These are phyloP conservation scores for Periglandula ipomoeae DNA, from an alignment of 2,329 filamentous ascomycete genomes.

Conservation along the genomic window DNA sequence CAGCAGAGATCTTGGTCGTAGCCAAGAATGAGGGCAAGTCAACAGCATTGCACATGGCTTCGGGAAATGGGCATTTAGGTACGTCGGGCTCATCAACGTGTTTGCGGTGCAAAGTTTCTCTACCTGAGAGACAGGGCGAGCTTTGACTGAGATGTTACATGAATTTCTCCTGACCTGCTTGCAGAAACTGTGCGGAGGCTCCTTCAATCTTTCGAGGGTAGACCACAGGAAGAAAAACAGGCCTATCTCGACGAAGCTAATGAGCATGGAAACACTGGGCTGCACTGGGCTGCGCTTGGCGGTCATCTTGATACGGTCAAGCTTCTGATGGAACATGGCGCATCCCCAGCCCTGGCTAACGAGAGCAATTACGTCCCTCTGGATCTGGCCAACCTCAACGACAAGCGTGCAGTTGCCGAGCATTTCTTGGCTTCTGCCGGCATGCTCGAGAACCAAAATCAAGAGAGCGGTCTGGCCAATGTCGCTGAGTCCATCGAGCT, in stretches of 20 bases:
- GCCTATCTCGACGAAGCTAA: conserved; percentile 63
- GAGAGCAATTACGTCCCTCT: conserved; percentile 74
- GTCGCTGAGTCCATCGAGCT: conserved; percentile 30
- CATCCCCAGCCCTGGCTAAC: conserved; percentile 71
- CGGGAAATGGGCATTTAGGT: conserved; percentile 83
- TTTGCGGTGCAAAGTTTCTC: neutral
- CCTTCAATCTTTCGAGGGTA: conserved; percentile 32
- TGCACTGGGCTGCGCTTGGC: conserved; percentile 91
- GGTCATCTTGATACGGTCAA: conserved; percentile 77
- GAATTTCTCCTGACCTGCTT: conserved; percentile 1
- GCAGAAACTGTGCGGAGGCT: conserved; percentile 37
- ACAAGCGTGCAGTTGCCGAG: conserved; percentile 56
- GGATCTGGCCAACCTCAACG: conserved; percentile 63
- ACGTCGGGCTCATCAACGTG: conserved; percentile 18
- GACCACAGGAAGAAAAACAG: conserved; percentile 31
- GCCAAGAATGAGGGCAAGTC: conserved; percentile 68
- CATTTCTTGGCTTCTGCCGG: conserved; percentile 45
- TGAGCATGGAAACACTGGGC: conserved; percentile 74
- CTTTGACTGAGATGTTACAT: neutral
- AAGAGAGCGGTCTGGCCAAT: conserved; percentile 31
- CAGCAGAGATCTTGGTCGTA: conserved; percentile 56
- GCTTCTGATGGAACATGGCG: conserved; percentile 64
- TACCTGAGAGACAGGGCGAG: no score
- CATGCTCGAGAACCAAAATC: conserved; percentile 38
- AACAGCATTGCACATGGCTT: conserved; percentile 84